Evolutionary conservation across 768 basidiomycete species (phyloP).

Genomic region (Calocybe gangraenosa): DNA sequence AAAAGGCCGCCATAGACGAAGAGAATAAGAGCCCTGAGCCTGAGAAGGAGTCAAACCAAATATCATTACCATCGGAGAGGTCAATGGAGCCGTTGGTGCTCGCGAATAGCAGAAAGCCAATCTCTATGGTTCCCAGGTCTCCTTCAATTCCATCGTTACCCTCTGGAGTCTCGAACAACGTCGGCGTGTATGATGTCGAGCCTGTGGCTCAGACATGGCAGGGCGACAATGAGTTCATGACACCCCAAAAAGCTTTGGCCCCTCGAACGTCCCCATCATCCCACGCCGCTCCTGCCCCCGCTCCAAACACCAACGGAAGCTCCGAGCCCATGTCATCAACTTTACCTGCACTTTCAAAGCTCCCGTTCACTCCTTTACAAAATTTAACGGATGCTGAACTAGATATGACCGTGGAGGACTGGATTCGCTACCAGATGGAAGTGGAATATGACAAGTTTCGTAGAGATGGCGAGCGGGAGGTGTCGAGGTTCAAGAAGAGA

Average conservation of each 20-base stretch:
- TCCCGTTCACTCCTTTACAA: slow-evolving; percentile 39
- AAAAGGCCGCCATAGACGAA: too few relatives aligned
- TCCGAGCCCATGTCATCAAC: slow-evolving; percentile 3
- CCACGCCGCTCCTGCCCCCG: slow-evolving; percentile 7
- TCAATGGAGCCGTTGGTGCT: too few relatives aligned
- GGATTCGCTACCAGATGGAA: slow-evolving; percentile 74
- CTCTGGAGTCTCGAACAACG: slow-evolving; percentile 16
- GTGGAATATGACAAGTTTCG: slow-evolving; percentile 56
- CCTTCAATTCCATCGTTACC: slow-evolving; percentile 2
- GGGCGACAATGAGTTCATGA: not conserved
- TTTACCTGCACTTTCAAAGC: slow-evolving; percentile 39
- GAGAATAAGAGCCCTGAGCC: too few relatives aligned
- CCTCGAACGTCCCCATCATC: slow-evolving; percentile 8
- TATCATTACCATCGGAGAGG: too few relatives aligned
- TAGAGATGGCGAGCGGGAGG: slow-evolving; percentile 40
- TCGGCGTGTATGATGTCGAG: slow-evolving; percentile 26
- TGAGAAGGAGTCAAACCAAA: too few relatives aligned
- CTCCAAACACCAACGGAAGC: slow-evolving; percentile 9
- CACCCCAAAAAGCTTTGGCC: not conserved
- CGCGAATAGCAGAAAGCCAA: not conserved
- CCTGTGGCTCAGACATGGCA: not conserved
- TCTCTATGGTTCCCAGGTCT: not conserved
- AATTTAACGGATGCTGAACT: slow-evolving; percentile 62
- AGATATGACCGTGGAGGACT: slow-evolving; percentile 79
- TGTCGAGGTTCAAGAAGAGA: slow-evolving; percentile 34